phyloP scores from a whole-genome alignment of 148 eudicot species.

The Beta vulgaris region DNA sequence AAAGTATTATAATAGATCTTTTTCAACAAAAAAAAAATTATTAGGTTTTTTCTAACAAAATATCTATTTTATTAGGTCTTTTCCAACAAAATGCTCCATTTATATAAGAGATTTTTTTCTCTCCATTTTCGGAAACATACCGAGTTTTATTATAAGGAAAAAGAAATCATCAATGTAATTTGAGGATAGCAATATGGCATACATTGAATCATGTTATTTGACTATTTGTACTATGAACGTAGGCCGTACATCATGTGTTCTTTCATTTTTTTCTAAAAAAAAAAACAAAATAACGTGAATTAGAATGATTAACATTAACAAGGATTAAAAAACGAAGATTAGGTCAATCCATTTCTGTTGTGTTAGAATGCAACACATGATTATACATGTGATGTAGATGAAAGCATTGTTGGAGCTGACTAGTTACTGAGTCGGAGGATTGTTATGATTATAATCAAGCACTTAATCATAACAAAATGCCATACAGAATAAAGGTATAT shows the following conservation, averaged over 20 bases:
- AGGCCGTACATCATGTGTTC: constrained; percentile 3
- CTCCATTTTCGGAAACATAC: too few species aligned
- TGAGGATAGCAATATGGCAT: too few species aligned
- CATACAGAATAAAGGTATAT: neutral
- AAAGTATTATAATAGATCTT: too few species aligned
- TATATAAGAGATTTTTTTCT: too few species aligned
- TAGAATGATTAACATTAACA: neutral
- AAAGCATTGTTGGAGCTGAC: constrained; percentile 18
- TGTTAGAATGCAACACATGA: constrained; percentile 1
- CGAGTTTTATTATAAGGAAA: too few species aligned
- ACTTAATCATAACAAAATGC: neutral
- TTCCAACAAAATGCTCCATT: too few species aligned
- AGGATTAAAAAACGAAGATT: neutral
- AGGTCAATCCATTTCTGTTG: neutral
- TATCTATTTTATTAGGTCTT: too few species aligned
- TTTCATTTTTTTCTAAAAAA: too few species aligned
- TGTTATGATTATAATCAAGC: neutral
- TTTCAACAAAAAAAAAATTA: too few species aligned
- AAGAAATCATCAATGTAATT: too few species aligned
- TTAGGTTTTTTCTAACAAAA: too few species aligned
- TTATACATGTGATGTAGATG: constrained; percentile 15
- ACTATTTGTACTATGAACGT: neutral
- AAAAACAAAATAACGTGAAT: neutral
- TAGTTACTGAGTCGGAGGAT: constrained; percentile 18
- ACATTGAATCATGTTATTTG: neutral